Base-by-base conservation (phyloP, 2,329 filamentous ascomycete genomes). In the Ceratocystis cubensis region DNA sequence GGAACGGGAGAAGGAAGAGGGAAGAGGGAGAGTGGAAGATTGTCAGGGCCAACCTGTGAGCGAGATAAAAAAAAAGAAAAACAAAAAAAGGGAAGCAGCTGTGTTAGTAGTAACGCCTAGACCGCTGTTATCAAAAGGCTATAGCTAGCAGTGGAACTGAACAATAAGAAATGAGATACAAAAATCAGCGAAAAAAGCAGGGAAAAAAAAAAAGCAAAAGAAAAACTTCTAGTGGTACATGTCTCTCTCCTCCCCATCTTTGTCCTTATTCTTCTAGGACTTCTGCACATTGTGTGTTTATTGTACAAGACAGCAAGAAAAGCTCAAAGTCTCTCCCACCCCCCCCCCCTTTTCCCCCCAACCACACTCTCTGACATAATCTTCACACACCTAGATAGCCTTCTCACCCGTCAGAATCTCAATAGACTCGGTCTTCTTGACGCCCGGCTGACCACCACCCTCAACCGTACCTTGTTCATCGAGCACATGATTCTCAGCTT, bases 401-500 rank as follows among this genome's bases (percentile, higher is more conserved):
- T 67, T 67, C 65, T 68, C 67, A 4, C 67, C 65, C 5, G 67
- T 68, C 61, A 66, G 25, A 48, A 67, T 68, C 61, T 69, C 69
- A 65, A 69, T 64, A 10, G 67, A 65, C 64, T 66, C 64, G 13
- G 57, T 65, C 59, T 65, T 59, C 56, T 61, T 65, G 46, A 20
- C 25, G 37, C 48, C 25, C 28, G 20, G 41, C 30, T 33, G 46
- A 5, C 45, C 25, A 37, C 15, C 28, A 41, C 22, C 50, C 50
- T 25, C 28, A 37, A 17, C 50, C 13, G 25, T 22, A 37, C 28
- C 46, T 6, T 65, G 65, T 22, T 48, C 64, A 13, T 45, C 59
- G 10, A 7, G 25, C 62, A 44, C 46, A 10, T 22, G 46, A 22
- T 46, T 48, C 7, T 30, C 64, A 45, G 44, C 56, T 44, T 41